A percentile compares a stretch with the other conserved stretches of the same genome.
phyloP scores from a whole-genome alignment of 805 yeast genomes.

The Ogataea degrootiae region DNA sequence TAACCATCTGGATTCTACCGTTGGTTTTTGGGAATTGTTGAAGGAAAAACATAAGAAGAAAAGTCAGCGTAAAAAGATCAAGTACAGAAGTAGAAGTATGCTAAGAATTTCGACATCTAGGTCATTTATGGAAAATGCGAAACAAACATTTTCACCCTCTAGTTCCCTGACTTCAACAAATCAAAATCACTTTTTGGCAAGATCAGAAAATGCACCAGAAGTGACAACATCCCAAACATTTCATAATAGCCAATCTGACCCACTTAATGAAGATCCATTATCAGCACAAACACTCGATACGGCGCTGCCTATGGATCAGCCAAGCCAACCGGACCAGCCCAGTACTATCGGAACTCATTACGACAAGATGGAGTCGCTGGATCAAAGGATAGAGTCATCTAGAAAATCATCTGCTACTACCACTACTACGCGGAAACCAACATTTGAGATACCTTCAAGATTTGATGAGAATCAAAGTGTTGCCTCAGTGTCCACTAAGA shows the following conservation, averaged over 20 bases:
- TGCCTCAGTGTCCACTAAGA: not conserved
- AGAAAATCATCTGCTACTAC: too few species aligned
- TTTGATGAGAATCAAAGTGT: not conserved
- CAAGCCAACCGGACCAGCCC: too few species aligned
- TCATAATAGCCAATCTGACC: too few species aligned
- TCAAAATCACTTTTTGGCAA: conserved; percentile 5
- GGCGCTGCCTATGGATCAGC: too few species aligned
- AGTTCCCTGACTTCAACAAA: conserved; percentile 8
- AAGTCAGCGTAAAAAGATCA: conserved; percentile 25
- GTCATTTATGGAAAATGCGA: conserved; percentile 19
- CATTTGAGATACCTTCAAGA: too few species aligned
- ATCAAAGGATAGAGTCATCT: too few species aligned
- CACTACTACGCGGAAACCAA: too few species aligned
- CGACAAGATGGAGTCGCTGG: too few species aligned
- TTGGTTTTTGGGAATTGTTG: conserved; percentile 70
- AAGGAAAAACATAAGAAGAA: conserved; percentile 47
- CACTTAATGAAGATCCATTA: too few species aligned
- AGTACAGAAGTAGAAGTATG: conserved; percentile 27
- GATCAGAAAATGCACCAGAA: not conserved
- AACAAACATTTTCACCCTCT: conserved; percentile 16
- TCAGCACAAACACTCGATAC: too few species aligned
- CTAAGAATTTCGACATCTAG: conserved; percentile 24
- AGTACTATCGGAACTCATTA: too few species aligned
- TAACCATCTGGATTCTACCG: conserved; percentile 62
- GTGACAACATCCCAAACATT: too few species aligned